Evolutionary conservation across 768 basidiomycete species (phyloP), one percentile per base, ranked within the genome.

Genomic region (Coprinopsis marcescibilis): DNA sequence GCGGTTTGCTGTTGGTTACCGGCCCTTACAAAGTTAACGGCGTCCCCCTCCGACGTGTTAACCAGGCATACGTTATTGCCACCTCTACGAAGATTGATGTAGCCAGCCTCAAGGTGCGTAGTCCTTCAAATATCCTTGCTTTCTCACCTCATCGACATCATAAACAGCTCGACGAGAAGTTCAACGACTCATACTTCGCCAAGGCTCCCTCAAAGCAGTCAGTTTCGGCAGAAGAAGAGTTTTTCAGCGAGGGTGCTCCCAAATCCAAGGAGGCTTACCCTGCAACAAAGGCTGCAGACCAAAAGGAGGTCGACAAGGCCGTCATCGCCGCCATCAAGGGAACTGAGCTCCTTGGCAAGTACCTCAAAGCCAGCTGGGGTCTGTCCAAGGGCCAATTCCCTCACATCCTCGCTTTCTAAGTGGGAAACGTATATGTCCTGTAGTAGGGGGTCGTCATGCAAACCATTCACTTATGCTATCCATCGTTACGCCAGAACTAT

Each of bases 1-100:
- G 86, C 52, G 96, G 96, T 45, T 70, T 99, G 61, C 71, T 99
- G 60, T 76, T 99, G 69, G 92, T 99, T 59, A 92, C 94, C 30
- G 96, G 96, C 46, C 96, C 96, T 39, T 97, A 81, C 82, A 95
- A 92, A 79, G 66, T 98, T 66, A 99, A 99, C 70, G 96, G 96
- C 65, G 95, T 99, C 37, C 96, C 96, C 57, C 78, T 99, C 66
- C 81, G 94, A 67, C 83, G 96, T 67, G 93, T 99, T 51, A 95
- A 93, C 76, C 95, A 97, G 75, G 92, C 96, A 46, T 99, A 99
- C 65, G 92, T 94, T 52, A 98, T 99, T 61, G 91, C 95, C 49
- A 99, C 96, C 49, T 93, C 93, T 47, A 97, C 96, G 57, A 91
- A 85, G 71, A 69, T 98, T 56, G 88, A 95, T 55, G 66, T 97